Conservation (phyloP, 495 filamentous ascomycete genomes). For the Elasticomyces elasticus region DNA sequence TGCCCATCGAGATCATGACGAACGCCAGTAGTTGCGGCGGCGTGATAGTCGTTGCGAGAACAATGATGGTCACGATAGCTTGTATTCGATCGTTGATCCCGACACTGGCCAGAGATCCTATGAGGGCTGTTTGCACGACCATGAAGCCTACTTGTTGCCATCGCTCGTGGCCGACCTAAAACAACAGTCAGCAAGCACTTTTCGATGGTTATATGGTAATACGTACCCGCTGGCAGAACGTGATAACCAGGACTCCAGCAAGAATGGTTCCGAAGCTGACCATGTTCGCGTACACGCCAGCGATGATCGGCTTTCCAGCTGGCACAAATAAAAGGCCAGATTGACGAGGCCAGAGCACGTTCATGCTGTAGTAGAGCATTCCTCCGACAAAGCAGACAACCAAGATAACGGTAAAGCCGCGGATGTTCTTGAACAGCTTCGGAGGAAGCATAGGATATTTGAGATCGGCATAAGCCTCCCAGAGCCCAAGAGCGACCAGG, state of each 20-base stretch:
- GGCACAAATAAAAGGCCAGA: slow-evolving; percentile 18
- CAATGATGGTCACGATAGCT: slow-evolving; percentile 19
- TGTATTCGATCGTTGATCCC: slow-evolving; percentile 17
- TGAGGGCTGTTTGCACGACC: slow-evolving; percentile 18
- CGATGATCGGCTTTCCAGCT: slow-evolving; percentile 13
- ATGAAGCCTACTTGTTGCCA: slow-evolving; percentile 20
- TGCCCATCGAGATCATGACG: slow-evolving; percentile 19
- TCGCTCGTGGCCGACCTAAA: slow-evolving; percentile 16
- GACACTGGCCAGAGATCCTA: slow-evolving; percentile 17
- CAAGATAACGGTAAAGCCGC: slow-evolving; percentile 5
- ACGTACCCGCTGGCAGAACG: slow-evolving; percentile 11
- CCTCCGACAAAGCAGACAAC: slow-evolving; percentile 11
- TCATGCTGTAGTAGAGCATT: slow-evolving; percentile 16
- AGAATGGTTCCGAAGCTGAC: slow-evolving; percentile 20
- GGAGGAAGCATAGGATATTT: slow-evolving; percentile 7
- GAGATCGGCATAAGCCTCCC: slow-evolving; percentile 8
- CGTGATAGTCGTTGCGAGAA: slow-evolving; percentile 6
- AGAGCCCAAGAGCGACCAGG: slow-evolving; percentile 6
- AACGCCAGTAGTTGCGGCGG: slow-evolving; percentile 21
- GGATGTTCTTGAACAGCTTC: slow-evolving; percentile 4
- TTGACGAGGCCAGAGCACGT: slow-evolving; percentile 23
- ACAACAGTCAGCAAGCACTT: too few relatives aligned
- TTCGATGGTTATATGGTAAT: too few relatives aligned
- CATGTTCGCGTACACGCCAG: slow-evolving; percentile 18
- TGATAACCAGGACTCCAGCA: slow-evolving; percentile 5